These are phyloP conservation scores for Acanthamoeba castellanii DNA, from an alignment of 208 protist genomes.

Conservation along the genomic window DNA sequence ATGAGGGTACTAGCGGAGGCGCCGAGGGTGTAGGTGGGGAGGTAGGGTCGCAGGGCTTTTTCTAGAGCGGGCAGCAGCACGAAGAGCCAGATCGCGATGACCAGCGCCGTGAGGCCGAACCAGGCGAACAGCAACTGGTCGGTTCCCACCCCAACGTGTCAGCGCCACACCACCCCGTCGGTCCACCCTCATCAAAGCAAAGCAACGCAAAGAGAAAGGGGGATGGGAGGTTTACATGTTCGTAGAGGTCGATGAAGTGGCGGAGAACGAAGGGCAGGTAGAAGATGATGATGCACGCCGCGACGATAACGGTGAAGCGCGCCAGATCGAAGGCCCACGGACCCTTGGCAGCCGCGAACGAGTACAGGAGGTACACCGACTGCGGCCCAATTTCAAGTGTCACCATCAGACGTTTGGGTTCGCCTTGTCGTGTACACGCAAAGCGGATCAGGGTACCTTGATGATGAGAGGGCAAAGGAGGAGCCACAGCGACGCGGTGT, in stretches of 20 bases:
- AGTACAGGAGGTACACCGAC: slow-evolving; percentile 44
- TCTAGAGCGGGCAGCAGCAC: slow-evolving; percentile 15
- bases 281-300: slow-evolving; percentile 59
- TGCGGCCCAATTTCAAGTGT: not conserved
- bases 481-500: slow-evolving; percentile 67
- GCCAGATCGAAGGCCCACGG: slow-evolving; percentile 56
- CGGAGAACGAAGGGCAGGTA: slow-evolving; percentile 26
- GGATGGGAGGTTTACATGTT: not conserved
- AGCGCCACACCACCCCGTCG: not conserved
- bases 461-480: slow-evolving; percentile 20
- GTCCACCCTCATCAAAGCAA: not conserved
- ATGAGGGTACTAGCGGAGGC: not conserved
- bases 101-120: slow-evolving; percentile 41
- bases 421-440: too few relatives aligned
- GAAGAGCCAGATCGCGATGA: not conserved
- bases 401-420: too few relatives aligned
- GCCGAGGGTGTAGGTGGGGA: slow-evolving; percentile 27
- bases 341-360: slow-evolving; percentile 15
- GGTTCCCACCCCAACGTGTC: not conserved
- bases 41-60: slow-evolving; percentile 23
- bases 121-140: not conserved
- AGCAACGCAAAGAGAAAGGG: not conserved
- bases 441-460: not conserved
- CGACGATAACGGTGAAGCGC: slow-evolving; percentile 40
- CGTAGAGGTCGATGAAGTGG: not conserved